Conservation (phyloP, 78 protist species). For the Dictyostelium firmibasis region DNA sequence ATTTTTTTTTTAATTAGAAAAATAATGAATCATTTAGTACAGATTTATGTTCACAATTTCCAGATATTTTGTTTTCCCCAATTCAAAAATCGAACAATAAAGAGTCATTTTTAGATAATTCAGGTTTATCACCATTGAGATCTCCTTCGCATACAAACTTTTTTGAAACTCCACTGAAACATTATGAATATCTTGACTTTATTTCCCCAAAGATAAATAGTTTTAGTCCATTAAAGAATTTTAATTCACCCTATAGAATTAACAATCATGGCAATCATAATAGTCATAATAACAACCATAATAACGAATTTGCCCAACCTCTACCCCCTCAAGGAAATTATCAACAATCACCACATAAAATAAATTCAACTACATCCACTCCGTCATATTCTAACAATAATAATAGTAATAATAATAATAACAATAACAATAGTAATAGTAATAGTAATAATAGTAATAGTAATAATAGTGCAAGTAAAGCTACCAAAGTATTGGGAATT, state of each 20-base stretch:
- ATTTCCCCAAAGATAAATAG: neutral
- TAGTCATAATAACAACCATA: neutral
- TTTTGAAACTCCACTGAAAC: slow-evolving; percentile 25
- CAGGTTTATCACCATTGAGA: slow-evolving; percentile 34
- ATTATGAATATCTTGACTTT: slow-evolving; percentile 13
- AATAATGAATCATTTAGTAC: slow-evolving; percentile 7
- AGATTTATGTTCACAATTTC: neutral
- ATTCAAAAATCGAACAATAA: slow-evolving; percentile 27
- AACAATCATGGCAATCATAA: neutral
- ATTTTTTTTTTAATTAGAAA: neutral
- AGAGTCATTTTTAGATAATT: slow-evolving; percentile 19
- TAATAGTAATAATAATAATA: neutral
- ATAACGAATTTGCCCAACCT: neutral
- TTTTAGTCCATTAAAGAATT: neutral
- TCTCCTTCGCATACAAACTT: slow-evolving; percentile 30
- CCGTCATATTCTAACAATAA: neutral
- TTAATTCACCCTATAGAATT: neutral
- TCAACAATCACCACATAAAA: neutral
- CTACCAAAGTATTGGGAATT: neutral
- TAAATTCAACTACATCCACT: neutral
- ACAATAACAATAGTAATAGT: slow-evolving; percentile 3
- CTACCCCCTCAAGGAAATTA: neutral
- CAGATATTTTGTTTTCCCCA: slow-evolving; percentile 32
- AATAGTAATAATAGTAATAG: neutral
- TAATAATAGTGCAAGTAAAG: neutral